Percentiles rank a stretch among this genome's conserved stretches.
These are phyloP conservation scores for Iris pallida DNA, from an alignment of 116 monocot species.

Conservation along the genomic window DNA sequence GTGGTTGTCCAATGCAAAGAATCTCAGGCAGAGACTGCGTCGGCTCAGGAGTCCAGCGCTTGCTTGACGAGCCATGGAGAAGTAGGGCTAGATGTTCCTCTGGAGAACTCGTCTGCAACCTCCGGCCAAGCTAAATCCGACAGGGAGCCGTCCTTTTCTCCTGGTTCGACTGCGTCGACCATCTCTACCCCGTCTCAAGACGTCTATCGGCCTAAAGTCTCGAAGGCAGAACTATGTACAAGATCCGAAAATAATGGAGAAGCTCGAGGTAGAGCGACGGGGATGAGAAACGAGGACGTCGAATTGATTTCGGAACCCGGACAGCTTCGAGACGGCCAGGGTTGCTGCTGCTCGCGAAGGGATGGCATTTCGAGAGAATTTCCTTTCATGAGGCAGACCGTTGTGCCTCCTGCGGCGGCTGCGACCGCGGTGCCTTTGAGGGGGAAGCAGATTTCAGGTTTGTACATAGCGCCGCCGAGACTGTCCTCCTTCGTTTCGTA, in stretches of 20 bases:
- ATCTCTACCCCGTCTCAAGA: constrained; percentile 31
- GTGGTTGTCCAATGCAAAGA: not conserved
- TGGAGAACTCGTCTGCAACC: constrained; percentile 41
- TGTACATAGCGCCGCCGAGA: constrained; percentile 15
- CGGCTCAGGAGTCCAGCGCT: constrained; percentile 11
- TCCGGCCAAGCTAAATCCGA: constrained; percentile 14
- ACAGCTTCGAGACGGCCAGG: constrained; percentile 7
- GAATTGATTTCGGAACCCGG: constrained; percentile 2
- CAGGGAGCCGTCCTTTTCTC: constrained; percentile 36
- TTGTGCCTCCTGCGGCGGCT: not conserved
- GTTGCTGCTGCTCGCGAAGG: constrained; percentile 39
- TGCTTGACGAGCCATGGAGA: constrained; percentile 37
- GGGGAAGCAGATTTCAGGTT: constrained; percentile 14
- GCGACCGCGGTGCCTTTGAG: not conserved
- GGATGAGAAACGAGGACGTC: constrained; percentile 6
- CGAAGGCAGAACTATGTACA: constrained; percentile 6
- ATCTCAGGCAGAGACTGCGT: not conserved
- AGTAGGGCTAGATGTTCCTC: constrained; percentile 19
- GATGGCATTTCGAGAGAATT: constrained; percentile 25
- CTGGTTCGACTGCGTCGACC: constrained; percentile 42
- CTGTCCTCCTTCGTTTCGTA: constrained; percentile 23
- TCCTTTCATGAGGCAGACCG: constrained; percentile 1
- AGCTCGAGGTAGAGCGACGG: not conserved
- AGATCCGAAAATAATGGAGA: not conserved
- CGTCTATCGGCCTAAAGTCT: constrained; percentile 11